phyloP scores from a whole-genome alignment of 2,329 filamentous ascomycete species.

The Scedosporium apiospermum region DNA sequence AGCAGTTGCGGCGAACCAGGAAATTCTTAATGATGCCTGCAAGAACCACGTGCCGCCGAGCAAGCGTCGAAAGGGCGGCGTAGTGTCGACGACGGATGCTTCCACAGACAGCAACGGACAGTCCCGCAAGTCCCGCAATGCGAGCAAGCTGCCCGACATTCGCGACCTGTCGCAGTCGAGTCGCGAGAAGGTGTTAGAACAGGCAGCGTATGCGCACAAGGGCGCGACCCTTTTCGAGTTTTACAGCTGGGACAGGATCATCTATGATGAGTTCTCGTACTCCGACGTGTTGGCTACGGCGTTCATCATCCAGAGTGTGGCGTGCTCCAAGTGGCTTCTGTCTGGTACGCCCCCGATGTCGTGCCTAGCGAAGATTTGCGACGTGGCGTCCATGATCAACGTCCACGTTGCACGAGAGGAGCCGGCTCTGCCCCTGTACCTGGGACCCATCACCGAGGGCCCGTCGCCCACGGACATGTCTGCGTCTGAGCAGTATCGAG shows the following conservation, averaged over 20 bases:
- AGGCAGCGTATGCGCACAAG: conserved; percentile 8
- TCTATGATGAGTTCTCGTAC: conserved; percentile 36
- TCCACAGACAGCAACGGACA: neutral
- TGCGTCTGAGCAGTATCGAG: conserved; percentile 21
- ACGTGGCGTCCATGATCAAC: conserved; percentile 23
- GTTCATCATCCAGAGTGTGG: conserved; percentile 22
- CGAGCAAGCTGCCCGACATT: no score
- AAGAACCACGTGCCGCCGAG: neutral
- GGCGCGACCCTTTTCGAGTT: conserved; percentile 21
- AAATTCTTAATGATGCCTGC: neutral
- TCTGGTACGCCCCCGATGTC: conserved; percentile 31
- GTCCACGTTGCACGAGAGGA: conserved; percentile 28
- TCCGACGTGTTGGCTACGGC: conserved; percentile 18
- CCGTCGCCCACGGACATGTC: conserved; percentile 18
- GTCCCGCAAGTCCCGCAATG: no score
- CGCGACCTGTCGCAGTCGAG: no score
- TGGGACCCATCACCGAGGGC: conserved; percentile 26
- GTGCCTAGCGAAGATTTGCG: conserved; percentile 24
- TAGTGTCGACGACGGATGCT: neutral
- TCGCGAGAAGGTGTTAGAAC: no score
- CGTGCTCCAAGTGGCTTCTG: conserved; percentile 31
- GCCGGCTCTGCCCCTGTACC: conserved; percentile 19
- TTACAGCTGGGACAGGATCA: conserved; percentile 26
- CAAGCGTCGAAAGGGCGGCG: neutral
- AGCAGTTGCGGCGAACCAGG: neutral